Evolutionary conservation across 2,329 filamentous ascomycete species (phyloP), one percentile per base, ranked within the genome.

Genomic region (Ascocoryne sarcoides): DNA sequence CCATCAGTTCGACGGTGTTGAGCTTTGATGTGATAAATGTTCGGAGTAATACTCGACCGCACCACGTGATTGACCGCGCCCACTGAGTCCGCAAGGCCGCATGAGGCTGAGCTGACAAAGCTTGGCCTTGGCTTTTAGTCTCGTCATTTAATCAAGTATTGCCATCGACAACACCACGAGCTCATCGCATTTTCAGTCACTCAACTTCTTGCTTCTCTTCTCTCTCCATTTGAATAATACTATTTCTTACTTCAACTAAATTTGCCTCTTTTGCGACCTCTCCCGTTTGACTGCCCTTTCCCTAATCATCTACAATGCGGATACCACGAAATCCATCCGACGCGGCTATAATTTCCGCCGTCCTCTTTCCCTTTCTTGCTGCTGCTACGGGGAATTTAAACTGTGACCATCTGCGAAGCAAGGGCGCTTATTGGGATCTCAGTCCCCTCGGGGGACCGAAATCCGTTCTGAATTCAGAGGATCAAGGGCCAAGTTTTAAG

Each of bases 381-480:
- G 31, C 50, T 10, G 53, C 55, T 9, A 40, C 43, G 8, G 67
- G 73, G 31, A 73, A 68, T 48, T 63, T 85, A 40, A 62, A 74
- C 47, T 89, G 84, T 68, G 67, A 73, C 15, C 68, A 79, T 36
- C 66, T 87, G 21, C 62, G 70, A 3, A 68, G 75, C 1, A 72
- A 79, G 48, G 68, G 67, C 17, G 68, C 74, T 45, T 68, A 65
- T 20, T 89, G 82, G 61, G 70, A 88, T 61, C 66, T 90, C 20
- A 66, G 66, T 18, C 61, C 68, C 47, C 71, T 89, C 5, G 68
- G 65, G 4, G 84, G 83, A 1, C 79, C 82, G 23, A 82, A 82
- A 59, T 75, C 78, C 0, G 78, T 87, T 28, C 70, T 85, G 40
- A 19, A 20, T 19, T 4, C 32, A 5, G 4, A 9, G 4, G 58